These are phyloP conservation scores for Epichloe brachyelytri DNA, from an alignment of 2,329 filamentous ascomycete species.

Conservation along the genomic window DNA sequence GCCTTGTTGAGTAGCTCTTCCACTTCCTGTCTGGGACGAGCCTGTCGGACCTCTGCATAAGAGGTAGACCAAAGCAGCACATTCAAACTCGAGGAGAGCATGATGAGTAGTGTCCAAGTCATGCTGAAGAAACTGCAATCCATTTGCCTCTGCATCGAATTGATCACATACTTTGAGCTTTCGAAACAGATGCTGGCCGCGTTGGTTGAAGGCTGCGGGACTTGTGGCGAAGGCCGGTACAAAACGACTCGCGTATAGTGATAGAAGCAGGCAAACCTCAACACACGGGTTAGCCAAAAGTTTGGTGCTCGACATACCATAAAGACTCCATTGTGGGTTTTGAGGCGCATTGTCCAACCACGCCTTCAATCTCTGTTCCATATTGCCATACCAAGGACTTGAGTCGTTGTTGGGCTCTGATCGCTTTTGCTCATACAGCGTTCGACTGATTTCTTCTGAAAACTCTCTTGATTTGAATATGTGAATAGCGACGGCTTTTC, in stretches of 20 bases:
- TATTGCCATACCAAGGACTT: conserved; percentile 76
- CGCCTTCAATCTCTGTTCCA: conserved; percentile 63
- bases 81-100: conserved; percentile 84
- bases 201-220: conserved; percentile 68
- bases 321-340: conserved; percentile 56
- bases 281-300: neutral
- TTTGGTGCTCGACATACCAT: conserved; percentile 45
- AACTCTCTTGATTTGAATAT: conserved; percentile 84
- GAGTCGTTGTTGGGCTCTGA: conserved; percentile 63
- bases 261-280: conserved; percentile 53
- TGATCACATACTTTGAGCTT: conserved; percentile 69
- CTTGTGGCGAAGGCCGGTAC: conserved; percentile 82
- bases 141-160: conserved; percentile 69
- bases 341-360: conserved; percentile 71
- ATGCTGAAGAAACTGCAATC: conserved; percentile 64
- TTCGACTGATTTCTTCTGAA: conserved; percentile 77
- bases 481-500: conserved; percentile 82
- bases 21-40: conserved; percentile 62
- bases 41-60: conserved; percentile 66
- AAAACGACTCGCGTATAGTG: conserved; percentile 84
- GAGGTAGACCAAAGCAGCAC: conserved; percentile 86
- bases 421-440: conserved; percentile 74
- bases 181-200: conserved; percentile 76
- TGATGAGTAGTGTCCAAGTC: conserved; percentile 86
- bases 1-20: conserved; percentile 62